Base-by-base conservation (phyloP, 306 rosid genomes). In the Malus sieversii region DNA sequence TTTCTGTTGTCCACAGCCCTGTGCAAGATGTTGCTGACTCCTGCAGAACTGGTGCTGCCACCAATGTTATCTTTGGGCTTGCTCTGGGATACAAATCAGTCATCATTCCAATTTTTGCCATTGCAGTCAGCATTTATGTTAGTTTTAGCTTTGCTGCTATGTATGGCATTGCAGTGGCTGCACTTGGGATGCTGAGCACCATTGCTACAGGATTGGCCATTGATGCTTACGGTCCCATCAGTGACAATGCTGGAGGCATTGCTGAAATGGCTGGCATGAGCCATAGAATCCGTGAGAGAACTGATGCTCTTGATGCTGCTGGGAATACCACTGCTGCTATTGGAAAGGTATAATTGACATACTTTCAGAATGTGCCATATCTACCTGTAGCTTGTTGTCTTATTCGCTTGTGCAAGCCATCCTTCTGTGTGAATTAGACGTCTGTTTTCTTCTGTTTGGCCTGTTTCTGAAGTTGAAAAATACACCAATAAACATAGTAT, bases 221-320 rank as follows among this genome's bases (percentile, higher is more conserved):
- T 78, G 97, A 91, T 84, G 92, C 92, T 45, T 91, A 87, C 52
- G 94, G 94, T 57, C 92, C 97, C 71, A 91, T 89, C 79, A 91
- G 97, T 82, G 94, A 91, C 82, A 89, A 91, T 80, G 92, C 97
- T 1, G 94, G 97, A 84, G 97, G 97, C 51, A 86, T 91, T 83
- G 94, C 94, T 66, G 92, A 91, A 84, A 89, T 91, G 93, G 93
- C 94, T 19, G 94, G 90, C 74, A 91, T 89, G 97, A 91, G 97
- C 87, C 90, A 91, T 75, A 86, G 89, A 25, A 91, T 91, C 80
- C 93, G 94, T 71, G 97, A 91, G 86, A 87, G 97, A 80, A 91
- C 94, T 66, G 91, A 89, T 86, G 97, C 91, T 72, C 94, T 91
- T 63, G 97, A 91, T 86, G 94, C 94, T 72, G 92, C 94, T 66